Evolutionary conservation across 352 stramenopile species (phyloP).

Genomic region (Phytophthora kernoviae): DNA sequence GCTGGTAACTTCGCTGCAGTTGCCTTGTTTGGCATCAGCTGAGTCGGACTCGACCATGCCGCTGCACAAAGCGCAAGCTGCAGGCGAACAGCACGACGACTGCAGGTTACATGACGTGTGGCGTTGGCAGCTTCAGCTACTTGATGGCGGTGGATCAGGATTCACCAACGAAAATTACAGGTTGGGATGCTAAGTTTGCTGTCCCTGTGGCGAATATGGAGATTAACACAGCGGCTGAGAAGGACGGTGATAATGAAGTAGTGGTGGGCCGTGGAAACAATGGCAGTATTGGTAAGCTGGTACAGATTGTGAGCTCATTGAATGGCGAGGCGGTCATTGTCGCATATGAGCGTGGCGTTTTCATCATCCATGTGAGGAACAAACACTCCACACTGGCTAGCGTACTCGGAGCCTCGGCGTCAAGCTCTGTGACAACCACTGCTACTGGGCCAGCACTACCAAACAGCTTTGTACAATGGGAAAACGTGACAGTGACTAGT

Average conservation of each 20-base stretch:
- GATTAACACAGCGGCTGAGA: slow-evolving; percentile 38
- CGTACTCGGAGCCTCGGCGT: slow-evolving; percentile 56
- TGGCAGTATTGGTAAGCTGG: slow-evolving; percentile 45
- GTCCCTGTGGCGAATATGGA: slow-evolving; percentile 64
- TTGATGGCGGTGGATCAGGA: slow-evolving; percentile 51
- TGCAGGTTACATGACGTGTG: slow-evolving; percentile 39
- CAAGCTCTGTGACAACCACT: background rate
- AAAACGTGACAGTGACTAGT: slow-evolving; percentile 33
- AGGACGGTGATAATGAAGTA: slow-evolving; percentile 22
- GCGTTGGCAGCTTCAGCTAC: slow-evolving; percentile 61
- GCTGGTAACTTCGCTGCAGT: slow-evolving; percentile 42
- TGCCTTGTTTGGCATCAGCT: slow-evolving; percentile 40
- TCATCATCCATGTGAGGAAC: slow-evolving; percentile 71
- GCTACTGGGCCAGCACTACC: slow-evolving; percentile 38
- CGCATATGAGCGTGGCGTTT: slow-evolving; percentile 64
- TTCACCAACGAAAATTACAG: slow-evolving; percentile 44
- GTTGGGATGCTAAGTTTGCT: slow-evolving; percentile 80
- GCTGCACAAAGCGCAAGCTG: slow-evolving; percentile 73
- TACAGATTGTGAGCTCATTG: slow-evolving; percentile 54
- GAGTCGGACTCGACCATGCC: slow-evolving; percentile 24
- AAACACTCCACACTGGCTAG: slow-evolving; percentile 76
- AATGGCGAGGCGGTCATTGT: slow-evolving; percentile 66
- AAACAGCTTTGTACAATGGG: slow-evolving; percentile 53
- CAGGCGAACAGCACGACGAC: slow-evolving; percentile 22
- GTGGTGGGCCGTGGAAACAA: slow-evolving; percentile 27